Base-by-base conservation (phyloP, 2,329 filamentous ascomycete genomes). In the Neodidymelliopsis sp. region DNA sequence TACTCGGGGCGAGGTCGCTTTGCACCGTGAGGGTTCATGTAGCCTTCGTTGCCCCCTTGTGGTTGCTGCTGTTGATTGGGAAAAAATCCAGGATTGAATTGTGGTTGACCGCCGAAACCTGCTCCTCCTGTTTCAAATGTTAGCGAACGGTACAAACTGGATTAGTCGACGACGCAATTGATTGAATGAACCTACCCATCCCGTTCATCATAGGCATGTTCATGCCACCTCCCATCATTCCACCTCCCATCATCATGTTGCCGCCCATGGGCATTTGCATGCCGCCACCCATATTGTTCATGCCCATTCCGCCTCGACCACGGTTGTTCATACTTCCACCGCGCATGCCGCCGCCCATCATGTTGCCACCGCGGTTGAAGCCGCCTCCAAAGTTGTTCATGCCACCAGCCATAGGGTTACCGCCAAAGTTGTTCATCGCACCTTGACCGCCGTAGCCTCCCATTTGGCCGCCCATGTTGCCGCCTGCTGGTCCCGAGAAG, bases 11-110 rank as follows among this genome's bases (percentile, higher is more conserved):
- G 83, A 58, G 88, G 87, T 59, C 90, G 81, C 76, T 94, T 94
- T 3, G 86, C 85, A 22, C 89, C 89, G 60, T 93, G 90, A 5
- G 90, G 90, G 65, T 93, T 93, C 79, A 89, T 89, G 73, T 84
- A 85, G 45, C 86, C 86, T 49, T 85, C 79, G 31, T 76, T 76
- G 23, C 74, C 73, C 33, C 72, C 71, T 45, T 78, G 78, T 36
- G 79, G 63, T 24, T 70, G 63, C 49, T 79, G 78, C n/a, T 49
- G 47, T 36, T 79, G 60, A 8, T 67, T 60, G 20, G 53, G 77
- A 71, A 91, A 93, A 75, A 91, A 91, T 49, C 80, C 84, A 27
- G 86, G 84, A 66, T 88, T 89, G 74, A 91, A 93, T 64, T 86
- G 84, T 44, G 82, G 80, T 65, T 84, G 84, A 76, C 87, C 85